Evolutionary conservation across 2,329 filamentous ascomycete genomes (phyloP).

Genomic region (Sclerotinia minor): DNA sequence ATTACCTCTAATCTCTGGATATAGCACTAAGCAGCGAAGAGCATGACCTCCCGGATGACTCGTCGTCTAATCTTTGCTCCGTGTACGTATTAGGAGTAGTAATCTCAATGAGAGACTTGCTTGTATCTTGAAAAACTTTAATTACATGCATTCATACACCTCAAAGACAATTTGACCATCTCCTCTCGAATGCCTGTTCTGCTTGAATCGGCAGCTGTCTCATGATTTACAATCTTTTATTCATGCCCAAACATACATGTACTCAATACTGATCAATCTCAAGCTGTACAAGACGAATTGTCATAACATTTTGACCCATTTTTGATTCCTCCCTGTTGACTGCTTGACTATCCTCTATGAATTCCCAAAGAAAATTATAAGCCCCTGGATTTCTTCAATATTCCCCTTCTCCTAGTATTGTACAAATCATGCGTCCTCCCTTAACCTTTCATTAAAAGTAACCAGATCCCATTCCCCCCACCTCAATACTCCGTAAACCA

Average conservation of each 20-base stretch:
- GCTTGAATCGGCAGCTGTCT: not conserved
- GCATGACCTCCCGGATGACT: too few relatives aligned
- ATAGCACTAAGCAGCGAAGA: too few relatives aligned
- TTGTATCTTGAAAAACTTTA: too few relatives aligned
- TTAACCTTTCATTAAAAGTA: slow-evolving; percentile 1
- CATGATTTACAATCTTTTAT: not conserved
- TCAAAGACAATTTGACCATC: not conserved
- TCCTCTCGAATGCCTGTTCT: not conserved
- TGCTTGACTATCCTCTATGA: not conserved
- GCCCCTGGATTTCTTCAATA: not conserved
- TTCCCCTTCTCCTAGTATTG: not conserved
- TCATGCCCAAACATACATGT: not conserved
- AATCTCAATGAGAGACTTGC: not conserved
- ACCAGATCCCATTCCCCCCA: slow-evolving; percentile 2
- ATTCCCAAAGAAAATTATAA: slow-evolving; percentile 1
- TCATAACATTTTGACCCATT: not conserved
- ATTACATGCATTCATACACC: not conserved
- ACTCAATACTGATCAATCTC: not conserved
- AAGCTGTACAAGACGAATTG: not conserved
- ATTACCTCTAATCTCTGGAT: too few relatives aligned
- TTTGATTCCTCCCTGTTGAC: not conserved
- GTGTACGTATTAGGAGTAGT: not conserved
- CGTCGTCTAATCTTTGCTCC: too few relatives aligned
- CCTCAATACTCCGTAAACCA: slow-evolving; percentile 1
- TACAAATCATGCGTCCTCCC: slow-evolving; percentile 1